Evolutionary conservation across 805 yeast species (phyloP).

Genomic region (Candida gorgasii): DNA sequence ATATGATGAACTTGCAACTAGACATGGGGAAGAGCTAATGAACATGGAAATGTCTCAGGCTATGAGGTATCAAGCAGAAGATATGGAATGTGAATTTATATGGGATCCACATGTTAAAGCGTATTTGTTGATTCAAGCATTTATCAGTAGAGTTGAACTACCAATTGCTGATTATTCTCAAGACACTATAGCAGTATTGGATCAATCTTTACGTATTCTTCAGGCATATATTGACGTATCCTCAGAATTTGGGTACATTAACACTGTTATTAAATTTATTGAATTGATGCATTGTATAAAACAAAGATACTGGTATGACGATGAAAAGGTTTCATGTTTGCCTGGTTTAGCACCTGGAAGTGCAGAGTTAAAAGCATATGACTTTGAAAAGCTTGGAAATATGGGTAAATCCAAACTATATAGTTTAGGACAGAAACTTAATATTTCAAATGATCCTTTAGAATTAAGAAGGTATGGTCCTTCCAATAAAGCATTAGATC

Average conservation of each 20-base stretch:
- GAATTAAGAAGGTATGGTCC: conserved; percentile 13
- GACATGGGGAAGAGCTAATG: conserved; percentile 89
- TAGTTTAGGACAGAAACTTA: conserved; percentile 27
- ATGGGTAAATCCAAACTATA: conserved; percentile 34
- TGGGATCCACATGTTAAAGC: conserved; percentile 90
- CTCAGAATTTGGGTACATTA: conserved; percentile 74
- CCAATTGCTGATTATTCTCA: conserved; percentile 96
- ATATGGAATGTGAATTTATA: conserved; percentile 58
- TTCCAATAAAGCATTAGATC: conserved; percentile 37
- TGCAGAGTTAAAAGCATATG: no score
- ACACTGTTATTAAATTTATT: conserved; percentile 62
- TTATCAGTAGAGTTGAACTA: conserved; percentile 66
- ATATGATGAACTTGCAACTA: conserved; percentile 83
- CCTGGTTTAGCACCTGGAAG: conserved; percentile 49
- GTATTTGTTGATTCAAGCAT: conserved; percentile 70
- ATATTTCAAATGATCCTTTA: conserved; percentile 10
- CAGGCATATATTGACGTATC: conserved; percentile 92
- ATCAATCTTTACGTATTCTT: conserved; percentile 88
- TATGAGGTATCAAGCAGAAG: conserved; percentile 63
- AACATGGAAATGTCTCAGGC: conserved; percentile 80
- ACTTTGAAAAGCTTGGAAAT: conserved; percentile 37
- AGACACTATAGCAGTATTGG: conserved; percentile 89
- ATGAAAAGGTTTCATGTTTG: conserved; percentile 59
- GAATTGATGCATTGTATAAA: conserved; percentile 81
- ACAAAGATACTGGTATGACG: conserved; percentile 86